A percentile compares a stretch with the other conserved stretches of the same genome.
These are phyloP conservation scores for Lodderomyces elongisporus DNA, from an alignment of 1,139 yeast genomes.

Conservation along the genomic window DNA sequence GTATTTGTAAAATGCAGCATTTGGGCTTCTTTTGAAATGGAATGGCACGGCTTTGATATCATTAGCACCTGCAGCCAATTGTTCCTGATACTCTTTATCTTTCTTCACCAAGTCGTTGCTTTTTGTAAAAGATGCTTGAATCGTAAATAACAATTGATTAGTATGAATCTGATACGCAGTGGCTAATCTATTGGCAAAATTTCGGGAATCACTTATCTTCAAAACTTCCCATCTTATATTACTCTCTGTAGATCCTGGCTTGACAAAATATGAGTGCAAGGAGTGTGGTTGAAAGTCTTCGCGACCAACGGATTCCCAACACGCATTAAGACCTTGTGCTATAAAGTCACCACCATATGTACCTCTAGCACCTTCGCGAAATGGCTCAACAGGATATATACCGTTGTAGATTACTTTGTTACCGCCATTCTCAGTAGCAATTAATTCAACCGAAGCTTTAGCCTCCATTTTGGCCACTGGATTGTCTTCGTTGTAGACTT, in stretches of 20 bases:
- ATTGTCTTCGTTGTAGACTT: slow-evolving; percentile 10
- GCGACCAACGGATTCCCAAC: slow-evolving; percentile 29
- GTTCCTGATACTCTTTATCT: slow-evolving; percentile 9
- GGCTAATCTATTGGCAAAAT: slow-evolving; percentile 32
- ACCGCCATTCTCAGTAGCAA: slow-evolving; percentile 7
- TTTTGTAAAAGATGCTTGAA: slow-evolving; percentile 33
- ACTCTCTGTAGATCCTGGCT: slow-evolving; percentile 30
- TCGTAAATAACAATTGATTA: slow-evolving; percentile 27
- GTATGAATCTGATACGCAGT: slow-evolving; percentile 29
- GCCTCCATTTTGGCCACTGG: slow-evolving; percentile 13
- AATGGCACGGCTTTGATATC: slow-evolving; percentile 22
- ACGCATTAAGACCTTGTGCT: slow-evolving; percentile 32
- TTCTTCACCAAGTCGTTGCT: slow-evolving; percentile 22
- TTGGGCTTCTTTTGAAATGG: slow-evolving; percentile 29
- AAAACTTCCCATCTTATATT: slow-evolving; percentile 34
- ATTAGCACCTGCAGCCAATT: slow-evolving; percentile 6
- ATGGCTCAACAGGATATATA: slow-evolving; percentile 34
- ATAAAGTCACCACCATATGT: slow-evolving; percentile 41
- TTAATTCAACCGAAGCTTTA: slow-evolving; percentile 8
- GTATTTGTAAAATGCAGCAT: slow-evolving; percentile 28
- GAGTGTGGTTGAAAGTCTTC: slow-evolving; percentile 34
- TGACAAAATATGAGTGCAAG: slow-evolving; percentile 36
- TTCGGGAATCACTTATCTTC: slow-evolving; percentile 29
- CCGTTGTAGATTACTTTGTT: slow-evolving; percentile 20
- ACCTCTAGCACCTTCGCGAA: slow-evolving; percentile 28